phyloP scores from a whole-genome alignment of 371 early-diverging fungal genomes.

The Mortierella sp. region DNA sequence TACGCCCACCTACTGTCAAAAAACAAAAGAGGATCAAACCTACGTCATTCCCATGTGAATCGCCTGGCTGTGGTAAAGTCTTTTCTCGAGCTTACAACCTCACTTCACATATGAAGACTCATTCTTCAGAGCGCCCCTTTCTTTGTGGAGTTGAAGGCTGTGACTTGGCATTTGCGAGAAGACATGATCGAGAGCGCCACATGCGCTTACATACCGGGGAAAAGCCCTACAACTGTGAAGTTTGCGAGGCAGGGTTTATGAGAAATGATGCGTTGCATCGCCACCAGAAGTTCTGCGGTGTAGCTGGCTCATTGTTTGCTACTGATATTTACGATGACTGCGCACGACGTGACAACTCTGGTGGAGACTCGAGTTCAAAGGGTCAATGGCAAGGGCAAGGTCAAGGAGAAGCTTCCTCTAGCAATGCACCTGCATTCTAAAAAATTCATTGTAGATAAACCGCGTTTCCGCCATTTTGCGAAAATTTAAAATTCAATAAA shows the following conservation, averaged over 20 bases:
- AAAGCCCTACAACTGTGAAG: constrained; percentile 68
- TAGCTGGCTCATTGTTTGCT: constrained; percentile 29
- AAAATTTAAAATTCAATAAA: background rate
- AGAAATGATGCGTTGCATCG: constrained; percentile 81
- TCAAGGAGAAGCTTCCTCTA: no score
- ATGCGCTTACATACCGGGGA: constrained; percentile 70
- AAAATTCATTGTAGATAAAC: no score
- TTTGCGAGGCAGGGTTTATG: constrained; percentile 79
- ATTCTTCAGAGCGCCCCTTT: constrained; percentile 74
- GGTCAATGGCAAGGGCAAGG: background rate
- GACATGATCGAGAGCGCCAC: constrained; percentile 87
- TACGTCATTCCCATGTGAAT: constrained; percentile 46
- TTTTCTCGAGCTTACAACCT: constrained; percentile 86
- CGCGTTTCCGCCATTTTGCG: no score
- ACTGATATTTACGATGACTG: constrained; percentile 2
- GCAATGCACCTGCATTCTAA: no score
- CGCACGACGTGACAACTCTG: background rate
- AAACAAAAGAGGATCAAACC: constrained; percentile 35
- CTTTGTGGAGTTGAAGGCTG: constrained; percentile 72
- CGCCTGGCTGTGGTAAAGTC: constrained; percentile 70
- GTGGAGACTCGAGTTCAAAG: background rate
- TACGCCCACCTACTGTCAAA: constrained; percentile 30
- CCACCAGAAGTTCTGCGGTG: constrained; percentile 62
- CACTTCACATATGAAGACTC: constrained; percentile 83
- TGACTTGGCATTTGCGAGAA: constrained; percentile 70